Evolutionary conservation across 805 yeast species (phyloP).

Genomic region (Wickerhamiella cacticola): DNA sequence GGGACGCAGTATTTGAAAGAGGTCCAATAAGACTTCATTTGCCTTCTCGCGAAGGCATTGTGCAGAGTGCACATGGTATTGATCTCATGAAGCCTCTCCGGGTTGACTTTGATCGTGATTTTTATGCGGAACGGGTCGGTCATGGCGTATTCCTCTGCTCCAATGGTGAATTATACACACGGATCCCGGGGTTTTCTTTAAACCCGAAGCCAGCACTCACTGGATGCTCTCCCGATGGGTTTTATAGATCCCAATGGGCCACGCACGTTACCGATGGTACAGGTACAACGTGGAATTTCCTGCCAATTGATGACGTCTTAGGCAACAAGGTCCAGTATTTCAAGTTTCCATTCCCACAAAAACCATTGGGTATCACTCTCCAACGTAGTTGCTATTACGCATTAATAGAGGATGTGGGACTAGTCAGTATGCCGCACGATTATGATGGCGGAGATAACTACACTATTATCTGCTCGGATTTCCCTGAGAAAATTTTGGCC

Average conservation of each 20-base stretch:
- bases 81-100: conserved; percentile 9
- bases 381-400: neutral
- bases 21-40: conserved; percentile 1
- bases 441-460: conserved; percentile 10
- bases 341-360: conserved; percentile 2
- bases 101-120: neutral
- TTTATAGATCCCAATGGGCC: conserved; percentile 4
- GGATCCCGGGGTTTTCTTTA: conserved; percentile 2
- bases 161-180: conserved; percentile 3
- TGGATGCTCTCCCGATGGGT: neutral
- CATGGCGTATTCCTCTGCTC: conserved; percentile 3
- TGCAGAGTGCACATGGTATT: conserved; percentile 4
- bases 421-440: neutral
- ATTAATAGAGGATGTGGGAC: conserved; percentile 1
- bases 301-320: conserved; percentile 2
- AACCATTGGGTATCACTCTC: neutral
- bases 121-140: neutral
- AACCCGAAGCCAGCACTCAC: neutral
- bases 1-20: neutral
- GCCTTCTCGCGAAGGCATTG: neutral
- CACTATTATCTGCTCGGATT: neutral
- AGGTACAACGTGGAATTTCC: neutral
- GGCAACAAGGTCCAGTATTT: neutral
- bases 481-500: neutral
- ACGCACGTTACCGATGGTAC: neutral